Percentiles rank a stretch among this genome's conserved stretches.
Conservation (phyloP, 805 yeast genomes). For the Lachancea sp. region DNA sequence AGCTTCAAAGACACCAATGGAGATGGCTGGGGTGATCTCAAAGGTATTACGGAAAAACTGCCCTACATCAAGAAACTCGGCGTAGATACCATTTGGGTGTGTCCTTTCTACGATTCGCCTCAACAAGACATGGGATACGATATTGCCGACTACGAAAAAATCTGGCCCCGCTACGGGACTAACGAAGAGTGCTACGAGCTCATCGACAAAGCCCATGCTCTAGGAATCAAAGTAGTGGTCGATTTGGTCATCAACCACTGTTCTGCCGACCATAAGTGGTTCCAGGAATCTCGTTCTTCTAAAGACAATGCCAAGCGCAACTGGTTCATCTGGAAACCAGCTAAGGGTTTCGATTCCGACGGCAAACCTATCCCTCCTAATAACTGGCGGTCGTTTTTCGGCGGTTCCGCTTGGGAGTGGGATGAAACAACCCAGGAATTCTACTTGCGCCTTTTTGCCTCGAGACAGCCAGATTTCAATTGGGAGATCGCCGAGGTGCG, state of each 20-base stretch:
- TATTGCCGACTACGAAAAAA: constrained; percentile 45
- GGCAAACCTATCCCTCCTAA: constrained; percentile 52
- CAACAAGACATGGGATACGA: constrained; percentile 61
- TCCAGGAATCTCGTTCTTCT: constrained; percentile 47
- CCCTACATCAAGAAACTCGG: constrained; percentile 48
- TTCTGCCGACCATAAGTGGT: constrained; percentile 50
- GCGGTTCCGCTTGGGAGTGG: constrained; percentile 51
- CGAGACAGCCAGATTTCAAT: constrained; percentile 52
- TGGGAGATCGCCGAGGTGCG: constrained; percentile 45
- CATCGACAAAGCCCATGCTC: constrained; percentile 40
- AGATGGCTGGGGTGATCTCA: constrained; percentile 54
- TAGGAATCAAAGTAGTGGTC: constrained; percentile 46
- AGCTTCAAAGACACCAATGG: constrained; percentile 52
- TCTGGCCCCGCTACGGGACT: constrained; percentile 49
- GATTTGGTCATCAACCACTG: constrained; percentile 57
- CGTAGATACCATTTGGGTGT: constrained; percentile 48
- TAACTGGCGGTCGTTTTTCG: constrained; percentile 49
- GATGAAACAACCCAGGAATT: constrained; percentile 50
- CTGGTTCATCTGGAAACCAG: constrained; percentile 55
- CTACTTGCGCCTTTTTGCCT: constrained; percentile 49
- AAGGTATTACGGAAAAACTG: constrained; percentile 45
- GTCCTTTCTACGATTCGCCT: constrained; percentile 53
- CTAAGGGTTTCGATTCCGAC: constrained; percentile 38
- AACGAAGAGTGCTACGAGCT: constrained; percentile 46
- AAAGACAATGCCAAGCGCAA: constrained; percentile 49